Evolutionary conservation across 768 basidiomycete species (phyloP).

Genomic region (Agaricus blazei): DNA sequence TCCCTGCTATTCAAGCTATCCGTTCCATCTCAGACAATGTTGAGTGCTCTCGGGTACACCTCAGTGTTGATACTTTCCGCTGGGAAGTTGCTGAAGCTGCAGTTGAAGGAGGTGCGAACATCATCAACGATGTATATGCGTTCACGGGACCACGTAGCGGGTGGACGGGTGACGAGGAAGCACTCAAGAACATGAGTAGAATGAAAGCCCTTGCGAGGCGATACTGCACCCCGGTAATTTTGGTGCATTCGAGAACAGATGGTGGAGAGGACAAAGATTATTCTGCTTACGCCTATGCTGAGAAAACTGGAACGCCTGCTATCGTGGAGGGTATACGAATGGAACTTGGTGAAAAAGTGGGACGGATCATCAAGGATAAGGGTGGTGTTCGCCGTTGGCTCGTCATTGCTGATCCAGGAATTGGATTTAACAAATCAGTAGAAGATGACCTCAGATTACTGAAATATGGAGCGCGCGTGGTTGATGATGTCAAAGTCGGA

Average conservation of each 20-base stretch:
- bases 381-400: conserved; percentile 84
- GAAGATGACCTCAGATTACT: conserved; percentile 72
- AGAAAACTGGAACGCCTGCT: conserved; percentile 20
- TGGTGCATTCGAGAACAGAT: conserved; percentile 94
- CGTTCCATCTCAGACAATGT: conserved; percentile 20
- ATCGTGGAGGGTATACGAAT: conserved; percentile 62
- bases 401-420: conserved; percentile 85
- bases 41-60: conserved; percentile 30
- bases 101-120: conserved; percentile 78
- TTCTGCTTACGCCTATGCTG: conserved; percentile 35
- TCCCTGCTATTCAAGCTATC: conserved; percentile 63
- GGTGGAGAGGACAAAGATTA: conserved; percentile 73
- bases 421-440: conserved; percentile 89
- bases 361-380: conserved; percentile 54
- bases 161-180: conserved; percentile 21
- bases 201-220: conserved; percentile 65
- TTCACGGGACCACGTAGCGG: conserved; percentile 61
- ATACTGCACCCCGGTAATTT: conserved; percentile 70
- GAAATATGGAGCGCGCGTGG: conserved; percentile 43
- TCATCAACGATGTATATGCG: conserved; percentile 90
- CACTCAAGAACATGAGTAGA: conserved; percentile 33
- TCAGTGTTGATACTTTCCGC: conserved; percentile 91
- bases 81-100: conserved; percentile 71
- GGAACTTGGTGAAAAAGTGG: conserved; percentile 71
- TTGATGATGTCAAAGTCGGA: conserved; percentile 32